Evolutionary conservation across 2,329 filamentous ascomycete species (phyloP).

Genomic region (Truncatella angustata): DNA sequence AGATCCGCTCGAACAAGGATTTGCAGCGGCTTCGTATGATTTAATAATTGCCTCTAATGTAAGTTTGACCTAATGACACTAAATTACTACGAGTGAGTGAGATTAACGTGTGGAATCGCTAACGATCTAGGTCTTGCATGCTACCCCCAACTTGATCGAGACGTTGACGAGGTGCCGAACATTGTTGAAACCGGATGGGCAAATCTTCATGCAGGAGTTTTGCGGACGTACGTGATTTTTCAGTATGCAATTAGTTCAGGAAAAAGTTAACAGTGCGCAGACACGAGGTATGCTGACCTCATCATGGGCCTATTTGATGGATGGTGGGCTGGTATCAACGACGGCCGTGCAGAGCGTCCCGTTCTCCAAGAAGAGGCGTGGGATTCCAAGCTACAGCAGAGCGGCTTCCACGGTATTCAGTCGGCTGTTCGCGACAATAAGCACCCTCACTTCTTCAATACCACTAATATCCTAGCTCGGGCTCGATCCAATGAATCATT

Average conservation of each 20-base stretch:
- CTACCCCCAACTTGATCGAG: conserved; percentile 12
- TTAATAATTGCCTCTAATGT: conserved; percentile 5
- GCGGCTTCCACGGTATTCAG: conserved; percentile 6
- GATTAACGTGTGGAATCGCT: too few relatives aligned
- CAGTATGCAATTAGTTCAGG: background rate
- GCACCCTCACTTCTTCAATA: background rate
- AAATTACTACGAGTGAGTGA: too few relatives aligned
- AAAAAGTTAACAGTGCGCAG: background rate
- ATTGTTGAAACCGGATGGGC: conserved; percentile 15
- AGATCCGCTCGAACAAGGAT: conserved; percentile 9
- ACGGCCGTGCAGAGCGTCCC: background rate
- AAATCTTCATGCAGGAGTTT: conserved; percentile 12
- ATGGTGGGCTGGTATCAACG: conserved; percentile 7
- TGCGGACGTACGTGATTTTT: background rate
- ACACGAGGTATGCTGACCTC: background rate
- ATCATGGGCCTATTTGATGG: conserved; percentile 7
- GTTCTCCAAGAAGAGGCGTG: conserved; percentile 1
- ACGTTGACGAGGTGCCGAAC: conserved; percentile 14
- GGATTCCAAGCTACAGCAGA: background rate
- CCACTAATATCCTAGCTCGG: background rate
- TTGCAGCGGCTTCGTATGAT: conserved; percentile 2
- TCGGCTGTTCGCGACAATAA: background rate
- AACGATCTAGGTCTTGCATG: conserved; percentile 14
- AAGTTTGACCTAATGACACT: too few relatives aligned
- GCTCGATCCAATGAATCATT: background rate